A percentile compares a stretch with the other conserved stretches of the same genome.
phyloP scores from a whole-genome alignment of 768 basidiomycete species.

The Galerina sulciceps region DNA sequence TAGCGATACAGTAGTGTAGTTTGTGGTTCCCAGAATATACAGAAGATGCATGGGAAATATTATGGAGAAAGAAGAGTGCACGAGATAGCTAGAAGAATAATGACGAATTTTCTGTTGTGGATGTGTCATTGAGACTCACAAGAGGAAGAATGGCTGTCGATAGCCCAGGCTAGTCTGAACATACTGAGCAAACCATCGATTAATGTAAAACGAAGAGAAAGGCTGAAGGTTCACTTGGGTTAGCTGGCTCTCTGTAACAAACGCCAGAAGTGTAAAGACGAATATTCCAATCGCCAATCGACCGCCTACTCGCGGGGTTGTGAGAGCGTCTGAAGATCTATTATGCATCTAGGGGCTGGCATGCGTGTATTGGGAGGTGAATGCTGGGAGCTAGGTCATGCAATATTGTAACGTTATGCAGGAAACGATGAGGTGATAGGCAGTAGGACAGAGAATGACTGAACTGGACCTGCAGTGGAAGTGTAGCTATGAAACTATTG shows the following conservation, averaged over 20 bases:
- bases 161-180: conserved; percentile 79
- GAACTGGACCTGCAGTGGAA: conserved; percentile 11
- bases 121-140: conserved; percentile 51
- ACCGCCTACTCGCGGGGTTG: conserved; percentile 46
- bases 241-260: conserved; percentile 77
- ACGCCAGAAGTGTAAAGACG: conserved; percentile 62
- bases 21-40: conserved; percentile 57
- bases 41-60: conserved; percentile 84
- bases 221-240: conserved; percentile 60
- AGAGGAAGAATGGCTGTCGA: conserved; percentile 87
- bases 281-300: conserved; percentile 60
- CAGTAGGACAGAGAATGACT: neutral
- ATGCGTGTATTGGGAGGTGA: conserved; percentile 10
- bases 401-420: neutral
- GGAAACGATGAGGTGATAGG: neutral
- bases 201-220: conserved; percentile 4
- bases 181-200: conserved; percentile 50
- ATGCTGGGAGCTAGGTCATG: neutral
- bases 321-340: conserved; percentile 20
- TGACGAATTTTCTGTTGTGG: neutral
- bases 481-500: conserved; percentile 2
- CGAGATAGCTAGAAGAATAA: conserved; percentile 65
- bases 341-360: conserved; percentile 27
- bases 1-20: conserved; percentile 51
- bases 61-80: conserved; percentile 80